Percentiles rank a stretch among this genome's conserved stretches.
Conservation (phyloP, 2,329 filamentous ascomycete species). For the Trichoderma koningii region DNA sequence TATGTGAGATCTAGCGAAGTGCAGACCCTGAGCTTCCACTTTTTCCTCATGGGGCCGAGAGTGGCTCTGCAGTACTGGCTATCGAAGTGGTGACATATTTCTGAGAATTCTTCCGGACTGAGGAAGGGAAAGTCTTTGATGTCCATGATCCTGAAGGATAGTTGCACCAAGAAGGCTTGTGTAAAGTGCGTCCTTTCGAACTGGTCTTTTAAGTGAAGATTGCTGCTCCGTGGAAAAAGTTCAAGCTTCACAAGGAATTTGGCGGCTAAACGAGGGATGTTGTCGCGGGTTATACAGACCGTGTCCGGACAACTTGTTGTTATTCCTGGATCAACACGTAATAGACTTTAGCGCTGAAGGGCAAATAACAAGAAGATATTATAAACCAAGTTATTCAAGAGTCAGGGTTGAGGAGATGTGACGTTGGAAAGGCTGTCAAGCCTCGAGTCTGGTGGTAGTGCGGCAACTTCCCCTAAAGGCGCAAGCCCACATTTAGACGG, state of each 20-base stretch:
- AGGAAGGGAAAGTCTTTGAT: conserved; percentile 64
- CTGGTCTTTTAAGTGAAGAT: not conserved
- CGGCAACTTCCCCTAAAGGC: not conserved
- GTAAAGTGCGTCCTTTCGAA: not conserved
- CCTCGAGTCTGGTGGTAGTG: not conserved
- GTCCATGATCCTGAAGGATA: conserved; percentile 37
- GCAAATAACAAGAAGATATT: no score
- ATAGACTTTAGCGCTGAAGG: not conserved
- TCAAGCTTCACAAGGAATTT: not conserved
- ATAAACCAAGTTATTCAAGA: no score
- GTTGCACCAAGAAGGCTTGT: not conserved
- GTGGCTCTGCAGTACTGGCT: conserved; percentile 59
- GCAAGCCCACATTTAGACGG: not conserved
- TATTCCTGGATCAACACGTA: not conserved
- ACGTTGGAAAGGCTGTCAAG: not conserved
- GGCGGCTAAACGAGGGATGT: not conserved
- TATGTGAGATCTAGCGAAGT: conserved; percentile 53
- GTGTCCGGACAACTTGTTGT: not conserved
- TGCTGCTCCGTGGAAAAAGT: no score
- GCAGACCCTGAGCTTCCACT: conserved; percentile 58
- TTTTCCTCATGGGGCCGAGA: conserved; percentile 55
- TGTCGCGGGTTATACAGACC: not conserved
- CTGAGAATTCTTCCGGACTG: conserved; percentile 61
- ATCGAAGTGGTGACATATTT: conserved; percentile 65
- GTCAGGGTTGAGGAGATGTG: not conserved